Percentiles rank a stretch among this genome's conserved stretches.
Evolutionary conservation across 1,284 basidiomycete species (phyloP).

Genomic region (Irpex sp.): DNA sequence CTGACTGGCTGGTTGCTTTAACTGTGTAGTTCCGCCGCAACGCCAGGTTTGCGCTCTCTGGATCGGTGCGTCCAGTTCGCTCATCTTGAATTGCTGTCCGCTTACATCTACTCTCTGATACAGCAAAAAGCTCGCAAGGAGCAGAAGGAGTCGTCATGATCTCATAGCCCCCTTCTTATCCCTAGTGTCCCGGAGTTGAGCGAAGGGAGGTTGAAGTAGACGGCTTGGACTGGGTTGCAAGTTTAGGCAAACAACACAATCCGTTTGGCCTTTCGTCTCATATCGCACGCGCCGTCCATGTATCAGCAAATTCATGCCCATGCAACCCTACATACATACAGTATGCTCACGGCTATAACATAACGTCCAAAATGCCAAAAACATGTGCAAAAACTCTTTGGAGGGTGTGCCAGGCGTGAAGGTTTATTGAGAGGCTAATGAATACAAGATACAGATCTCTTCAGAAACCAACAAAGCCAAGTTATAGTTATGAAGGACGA

Average conservation of each 20-base stretch:
- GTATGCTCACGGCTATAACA: slow-evolving; percentile 24
- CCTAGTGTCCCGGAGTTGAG: neutral
- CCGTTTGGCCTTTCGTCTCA: neutral
- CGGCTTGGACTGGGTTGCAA: neutral
- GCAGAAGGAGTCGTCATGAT: slow-evolving; percentile 47
- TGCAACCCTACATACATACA: slow-evolving; percentile 15
- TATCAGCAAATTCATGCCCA: slow-evolving; percentile 21
- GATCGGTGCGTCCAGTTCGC: slow-evolving; percentile 56
- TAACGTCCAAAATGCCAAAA: slow-evolving; percentile 27
- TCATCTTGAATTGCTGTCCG: neutral
- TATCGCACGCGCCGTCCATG: slow-evolving; percentile 10
- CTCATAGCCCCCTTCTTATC: neutral
- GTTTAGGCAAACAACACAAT: neutral
- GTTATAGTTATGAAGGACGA: neutral
- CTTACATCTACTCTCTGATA: slow-evolving; percentile 2
- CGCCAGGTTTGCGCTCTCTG: slow-evolving; percentile 69
- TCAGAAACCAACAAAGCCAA: neutral
- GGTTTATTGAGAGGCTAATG: no score
- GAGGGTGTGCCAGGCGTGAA: no score
- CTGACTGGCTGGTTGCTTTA: slow-evolving; percentile 3
- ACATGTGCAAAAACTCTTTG: slow-evolving; percentile 17
- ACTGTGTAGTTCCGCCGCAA: slow-evolving; percentile 76
- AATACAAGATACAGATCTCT: no score
- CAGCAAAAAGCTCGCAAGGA: slow-evolving; percentile 62
- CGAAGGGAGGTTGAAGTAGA: neutral